A percentile compares a stretch with the other conserved stretches of the same genome.
These are phyloP conservation scores for Botrytis deweyae DNA, from an alignment of 2,329 filamentous ascomycete species.

Conservation along the genomic window DNA sequence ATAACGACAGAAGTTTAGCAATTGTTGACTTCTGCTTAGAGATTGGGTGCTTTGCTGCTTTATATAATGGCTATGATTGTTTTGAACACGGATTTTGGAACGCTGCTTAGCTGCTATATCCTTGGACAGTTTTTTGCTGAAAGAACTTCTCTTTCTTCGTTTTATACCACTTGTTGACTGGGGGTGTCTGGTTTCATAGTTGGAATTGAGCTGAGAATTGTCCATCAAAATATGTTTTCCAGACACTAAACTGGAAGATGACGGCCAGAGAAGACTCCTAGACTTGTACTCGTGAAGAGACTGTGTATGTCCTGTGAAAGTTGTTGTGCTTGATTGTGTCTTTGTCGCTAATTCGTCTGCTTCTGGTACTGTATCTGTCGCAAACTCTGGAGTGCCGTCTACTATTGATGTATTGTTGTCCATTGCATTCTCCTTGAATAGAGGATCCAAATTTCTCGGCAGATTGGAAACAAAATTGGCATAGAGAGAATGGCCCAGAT, in stretches of 20 bases:
- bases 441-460: not conserved
- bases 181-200: not conserved
- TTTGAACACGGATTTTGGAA: not conserved
- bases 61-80: not conserved
- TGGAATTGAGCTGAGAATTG: not conserved
- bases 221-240: not conserved
- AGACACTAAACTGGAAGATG: conserved; percentile 9
- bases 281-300: not conserved
- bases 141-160: conserved; percentile 11
- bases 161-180: not conserved
- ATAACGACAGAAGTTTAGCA: conserved; percentile 4
- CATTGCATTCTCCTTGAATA: conserved; percentile 19
- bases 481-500: conserved; percentile 7
- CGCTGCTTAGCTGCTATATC: conserved; percentile 21
- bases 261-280: not conserved
- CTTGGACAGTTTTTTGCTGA: not conserved
- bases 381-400: conserved; percentile 9
- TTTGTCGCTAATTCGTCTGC: not conserved
- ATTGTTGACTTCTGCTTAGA: not conserved
- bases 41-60: not conserved
- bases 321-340: not conserved
- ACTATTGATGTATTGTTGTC: conserved; percentile 1
- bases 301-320: not conserved
- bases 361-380: not conserved
- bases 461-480: conserved; percentile 6